Base-by-base conservation (phyloP, 768 basidiomycete species). In the Collybiopsis confluens region DNA sequence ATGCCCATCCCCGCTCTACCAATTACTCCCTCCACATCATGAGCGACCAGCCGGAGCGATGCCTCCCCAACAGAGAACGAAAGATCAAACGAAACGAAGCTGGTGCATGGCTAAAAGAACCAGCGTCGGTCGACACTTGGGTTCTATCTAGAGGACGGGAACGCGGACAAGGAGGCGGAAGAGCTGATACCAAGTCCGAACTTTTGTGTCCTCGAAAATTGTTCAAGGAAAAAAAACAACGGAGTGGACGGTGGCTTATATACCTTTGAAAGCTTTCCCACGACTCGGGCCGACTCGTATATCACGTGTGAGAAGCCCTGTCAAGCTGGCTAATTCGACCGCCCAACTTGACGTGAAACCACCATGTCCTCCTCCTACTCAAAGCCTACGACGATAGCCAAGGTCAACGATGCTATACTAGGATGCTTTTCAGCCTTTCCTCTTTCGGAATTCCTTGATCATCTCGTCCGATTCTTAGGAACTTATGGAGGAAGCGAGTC, bases 151-250 rank as follows among this genome's bases (percentile, higher is more conserved):
- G 88, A 79, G 82, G 86, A 90, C 88, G 87, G 88, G 88, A 90
- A 92, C 90, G 90, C 90, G 90, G 86, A 81, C 89, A 81, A 83
- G 88, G 83, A 90, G 81, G 80, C 83, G 86, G 85, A 80, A 78
- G 70, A 79, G 81, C 82, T 86, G 76, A 72, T 67, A 72, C 86
- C 89, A 66, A 78, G 90, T 81, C 87, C 90, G 90, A 92, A 92
- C 90, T 92, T 89, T 88, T 81, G 67, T 83, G 90, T 92, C 88
- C 84, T 79, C 88, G 79, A 57, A 64, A 73, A 73, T 83, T 86
- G 85, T 89, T 89, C 83, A 49, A 64, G 65, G 62, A 58, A 64
- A 61, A 62, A 58, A 62, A 61, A 61, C 54, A 54, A 6, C 13
- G 4, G 28, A 26, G 11, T 35, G 11, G 15, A 20, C 20, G 23